Evolutionary conservation across 192 early-diverging fungal genomes (phyloP).

Genomic region (Rhizophlyctis rosea): DNA sequence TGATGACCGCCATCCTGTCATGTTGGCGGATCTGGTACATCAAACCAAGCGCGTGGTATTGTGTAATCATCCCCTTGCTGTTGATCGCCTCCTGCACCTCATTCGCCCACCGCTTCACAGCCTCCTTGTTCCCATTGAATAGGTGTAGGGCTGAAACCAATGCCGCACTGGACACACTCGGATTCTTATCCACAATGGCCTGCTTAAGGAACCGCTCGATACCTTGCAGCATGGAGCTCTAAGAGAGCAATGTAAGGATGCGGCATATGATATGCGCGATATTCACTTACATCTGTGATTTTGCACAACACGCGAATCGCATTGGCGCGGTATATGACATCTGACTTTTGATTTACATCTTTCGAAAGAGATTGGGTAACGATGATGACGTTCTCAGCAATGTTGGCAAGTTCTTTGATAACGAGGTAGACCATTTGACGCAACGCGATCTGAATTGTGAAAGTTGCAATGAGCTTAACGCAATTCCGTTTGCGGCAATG

Average conservation of each 20-base stretch:
- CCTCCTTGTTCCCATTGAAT: slow-evolving; percentile 80
- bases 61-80: slow-evolving; percentile 86
- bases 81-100: slow-evolving; percentile 95
- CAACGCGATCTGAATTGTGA: slow-evolving; percentile 76
- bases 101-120: slow-evolving; percentile 94
- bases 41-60: slow-evolving; percentile 97
- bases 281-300: slow-evolving; percentile 82
- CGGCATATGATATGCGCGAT: too few relatives aligned
- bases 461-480: slow-evolving; percentile 1
- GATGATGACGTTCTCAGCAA: slow-evolving; percentile 97
- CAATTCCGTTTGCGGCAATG: not conserved
- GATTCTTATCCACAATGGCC: slow-evolving; percentile 92
- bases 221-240: slow-evolving; percentile 91
- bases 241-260: slow-evolving; percentile 1
- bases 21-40: slow-evolving; percentile 94
- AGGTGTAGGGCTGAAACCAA: slow-evolving; percentile 88
- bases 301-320: slow-evolving; percentile 93
- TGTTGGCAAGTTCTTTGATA: slow-evolving; percentile 91
- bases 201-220: slow-evolving; percentile 97
- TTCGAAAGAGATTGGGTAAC: slow-evolving; percentile 92
- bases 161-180: slow-evolving; percentile 84
- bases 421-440: slow-evolving; percentile 97
- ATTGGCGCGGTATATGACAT: slow-evolving; percentile 89
- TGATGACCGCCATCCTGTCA: slow-evolving; percentile 97
- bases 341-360: slow-evolving; percentile 93